Base-by-base conservation (phyloP, 2,329 filamentous ascomycete genomes). In the Helicocarpus griseus region DNA sequence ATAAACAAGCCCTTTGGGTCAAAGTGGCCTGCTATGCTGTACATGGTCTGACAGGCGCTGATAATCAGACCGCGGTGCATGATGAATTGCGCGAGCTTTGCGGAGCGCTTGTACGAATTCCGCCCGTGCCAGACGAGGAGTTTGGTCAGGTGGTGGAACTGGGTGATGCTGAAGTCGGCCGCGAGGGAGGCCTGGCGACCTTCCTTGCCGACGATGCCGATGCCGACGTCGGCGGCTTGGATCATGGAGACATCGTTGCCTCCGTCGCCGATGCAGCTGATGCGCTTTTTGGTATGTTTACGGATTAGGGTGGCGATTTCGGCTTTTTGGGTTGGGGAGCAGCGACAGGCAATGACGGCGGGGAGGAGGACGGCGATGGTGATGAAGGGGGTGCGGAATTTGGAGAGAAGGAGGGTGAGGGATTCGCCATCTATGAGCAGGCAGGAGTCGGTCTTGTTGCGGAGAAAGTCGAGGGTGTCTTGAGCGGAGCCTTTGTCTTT, bases 191-290 rank as follows among this genome's bases (percentile, higher is more conserved):
- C 93, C 73, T 98, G 93, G 21, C 88, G 83, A 31, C 93, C 93
- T 73, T 98, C 93, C 73, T 98, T 98, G 54, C 93, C 93, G 0
- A 97, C 93, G 56, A 98, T 98, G 55, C 93, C 93, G 24, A 98
- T 91, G 54, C 94, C 94, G 0, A 98, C 90, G 63, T 98, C 93
- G 0, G 94, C 93, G 6, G 93, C 91, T 74, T 97, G 93, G 60
- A 98, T 98, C 93, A 98, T 98, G 59, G 86, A 91, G 4, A 98
- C 93, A 66, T 98, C 94, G 70, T 98, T 98, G 61, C 94, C 93
- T 58, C 93, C 93, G 64, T 98, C 93, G 35, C 93, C 93, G 59
- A 98, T 98, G 65, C 93, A 97, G 71, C 90, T 95, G 14, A 97
- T 87, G 13, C 94, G 86, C 70, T 97, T 97, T 69, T 88, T 89